phyloP scores from a whole-genome alignment of 768 basidiomycete genomes.

The Hortiboletus campestris region DNA sequence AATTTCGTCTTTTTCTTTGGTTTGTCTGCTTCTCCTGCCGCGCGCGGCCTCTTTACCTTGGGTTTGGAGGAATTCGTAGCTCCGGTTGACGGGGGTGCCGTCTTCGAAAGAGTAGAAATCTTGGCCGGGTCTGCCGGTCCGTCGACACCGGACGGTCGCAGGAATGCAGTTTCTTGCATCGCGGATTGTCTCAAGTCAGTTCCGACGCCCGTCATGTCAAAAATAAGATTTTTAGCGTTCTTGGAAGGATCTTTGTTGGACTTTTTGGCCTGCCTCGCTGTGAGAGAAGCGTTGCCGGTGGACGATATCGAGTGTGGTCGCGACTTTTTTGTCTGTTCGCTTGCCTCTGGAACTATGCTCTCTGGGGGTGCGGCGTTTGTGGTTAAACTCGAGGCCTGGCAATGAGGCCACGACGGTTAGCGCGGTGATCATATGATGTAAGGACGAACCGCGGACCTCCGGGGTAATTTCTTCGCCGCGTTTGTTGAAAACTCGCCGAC shows the following conservation, averaged over 20 bases:
- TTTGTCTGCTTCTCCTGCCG: conserved; percentile 14
- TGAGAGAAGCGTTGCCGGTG: conserved; percentile 2
- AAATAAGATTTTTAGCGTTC: conserved; percentile 45
- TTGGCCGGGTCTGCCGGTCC: conserved; percentile 13
- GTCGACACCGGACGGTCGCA: conserved; percentile 25
- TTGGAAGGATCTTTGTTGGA: conserved; percentile 27
- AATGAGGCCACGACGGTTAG: conserved; percentile 18
- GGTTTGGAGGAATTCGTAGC: conserved; percentile 4
- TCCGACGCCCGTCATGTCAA: conserved; percentile 48
- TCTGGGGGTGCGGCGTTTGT: conserved; percentile 3
- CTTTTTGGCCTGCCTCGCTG: conserved; percentile 18
- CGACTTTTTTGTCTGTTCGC: conserved; percentile 17
- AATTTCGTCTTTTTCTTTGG: conserved; percentile 28
- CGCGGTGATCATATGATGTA: conserved; percentile 17
- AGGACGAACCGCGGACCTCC: conserved; percentile 22
- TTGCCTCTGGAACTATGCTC: conserved; percentile 20
- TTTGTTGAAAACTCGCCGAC: conserved; percentile 53
- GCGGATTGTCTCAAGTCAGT: conserved; percentile 43
- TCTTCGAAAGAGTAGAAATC: conserved; percentile 4
- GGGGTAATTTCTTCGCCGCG: conserved; percentile 45
- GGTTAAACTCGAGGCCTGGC: conserved; percentile 17
- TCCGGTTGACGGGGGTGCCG: conserved; percentile 3
- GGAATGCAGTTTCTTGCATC: conserved; percentile 10
- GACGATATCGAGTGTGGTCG: conserved; percentile 26
- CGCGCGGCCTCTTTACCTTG: conserved; percentile 25